Conservation (phyloP, 495 filamentous ascomycete genomes). For the Hyaloscypha variabilis region DNA sequence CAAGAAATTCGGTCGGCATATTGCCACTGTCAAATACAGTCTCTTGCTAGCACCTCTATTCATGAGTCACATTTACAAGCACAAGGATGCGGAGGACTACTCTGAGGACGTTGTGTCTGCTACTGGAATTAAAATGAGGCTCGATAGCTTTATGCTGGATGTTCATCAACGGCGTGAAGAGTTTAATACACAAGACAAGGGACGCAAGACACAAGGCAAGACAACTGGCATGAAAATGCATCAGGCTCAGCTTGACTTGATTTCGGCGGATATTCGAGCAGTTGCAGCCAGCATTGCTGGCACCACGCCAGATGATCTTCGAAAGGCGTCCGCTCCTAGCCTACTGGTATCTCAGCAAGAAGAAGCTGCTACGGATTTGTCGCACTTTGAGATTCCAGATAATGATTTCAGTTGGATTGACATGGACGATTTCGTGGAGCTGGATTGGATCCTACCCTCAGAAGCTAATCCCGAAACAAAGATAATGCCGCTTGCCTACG, state of each 20-base stretch:
- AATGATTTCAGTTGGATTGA: slow-evolving; percentile 95
- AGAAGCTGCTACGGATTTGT: slow-evolving; percentile 64
- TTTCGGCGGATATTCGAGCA: slow-evolving; percentile 90
- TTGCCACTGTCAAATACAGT: slow-evolving; percentile 97
- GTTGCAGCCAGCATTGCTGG: slow-evolving; percentile 88
- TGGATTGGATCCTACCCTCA: slow-evolving; percentile 93
- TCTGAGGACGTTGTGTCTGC: slow-evolving; percentile 80
- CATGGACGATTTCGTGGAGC: slow-evolving; percentile 98
- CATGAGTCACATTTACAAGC: slow-evolving; percentile 96
- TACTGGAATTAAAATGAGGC: slow-evolving; percentile 88
- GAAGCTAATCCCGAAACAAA: slow-evolving; percentile 90
- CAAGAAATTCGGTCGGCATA: slow-evolving; percentile 96
- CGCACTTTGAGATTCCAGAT: slow-evolving; percentile 91
- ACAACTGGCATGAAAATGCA: slow-evolving; percentile 96
- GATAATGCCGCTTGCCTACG: slow-evolving; percentile 88
- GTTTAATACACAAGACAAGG: slow-evolving; percentile 76
- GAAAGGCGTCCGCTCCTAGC: slow-evolving; percentile 55
- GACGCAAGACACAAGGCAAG: slow-evolving; percentile 68
- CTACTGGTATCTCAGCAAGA: slow-evolving; percentile 51
- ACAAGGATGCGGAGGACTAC: slow-evolving; percentile 91
- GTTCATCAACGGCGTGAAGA: slow-evolving; percentile 93
- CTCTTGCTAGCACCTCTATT: slow-evolving; percentile 89
- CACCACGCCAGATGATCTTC: slow-evolving; percentile 72
- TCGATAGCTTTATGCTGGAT: slow-evolving; percentile 96
- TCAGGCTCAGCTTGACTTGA: slow-evolving; percentile 86